Percentiles rank a stretch among this genome's conserved stretches.
Evolutionary conservation across 371 early-diverging fungal genomes (phyloP).

Genomic region (Haplosporangium sp.): DNA sequence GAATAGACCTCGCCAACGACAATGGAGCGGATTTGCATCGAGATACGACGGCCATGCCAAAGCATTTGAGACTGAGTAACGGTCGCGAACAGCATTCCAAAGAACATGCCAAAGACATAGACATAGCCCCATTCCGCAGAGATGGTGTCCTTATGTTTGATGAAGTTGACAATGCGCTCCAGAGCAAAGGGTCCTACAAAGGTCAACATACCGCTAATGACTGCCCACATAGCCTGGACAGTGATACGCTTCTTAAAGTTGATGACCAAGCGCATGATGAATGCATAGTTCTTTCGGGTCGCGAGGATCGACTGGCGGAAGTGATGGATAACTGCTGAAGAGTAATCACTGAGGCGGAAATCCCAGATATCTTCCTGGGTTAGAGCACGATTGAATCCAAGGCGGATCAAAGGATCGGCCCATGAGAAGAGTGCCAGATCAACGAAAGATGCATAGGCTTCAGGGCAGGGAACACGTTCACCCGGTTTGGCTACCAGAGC

Average conservation of each 20-base stretch:
- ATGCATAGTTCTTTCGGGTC: conserved; percentile 46
- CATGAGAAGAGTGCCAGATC: conserved; percentile 79
- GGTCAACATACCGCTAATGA: conserved; percentile 32
- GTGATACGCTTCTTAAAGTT: conserved; percentile 45
- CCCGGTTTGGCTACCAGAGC: conserved; percentile 39
- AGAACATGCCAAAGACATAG: conserved; percentile 60
- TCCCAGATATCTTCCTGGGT: conserved; percentile 77
- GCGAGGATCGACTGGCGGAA: conserved; percentile 54
- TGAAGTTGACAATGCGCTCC: conserved; percentile 45
- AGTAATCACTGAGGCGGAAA: conserved; percentile 63
- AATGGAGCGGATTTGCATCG: conserved; percentile 58
- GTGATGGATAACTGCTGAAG: conserved; percentile 55
- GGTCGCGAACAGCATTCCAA: conserved; percentile 52
- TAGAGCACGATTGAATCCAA: conserved; percentile 67
- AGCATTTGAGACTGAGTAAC: conserved; percentile 56
- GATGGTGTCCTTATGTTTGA: conserved; percentile 36
- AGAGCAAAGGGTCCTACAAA: conserved; percentile 49
- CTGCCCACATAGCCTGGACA: conserved; percentile 45
- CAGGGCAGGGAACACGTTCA: conserved; percentile 67
- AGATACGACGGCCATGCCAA: conserved; percentile 55
- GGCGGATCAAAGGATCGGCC: conserved; percentile 77
- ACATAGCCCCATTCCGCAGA: conserved; percentile 54
- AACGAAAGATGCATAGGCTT: conserved; percentile 70
- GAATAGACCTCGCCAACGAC: conserved; percentile 70
- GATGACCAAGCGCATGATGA: conserved; percentile 47